Conservation (phyloP, 768 basidiomycete genomes). For the Coprinopsis sp. region DNA sequence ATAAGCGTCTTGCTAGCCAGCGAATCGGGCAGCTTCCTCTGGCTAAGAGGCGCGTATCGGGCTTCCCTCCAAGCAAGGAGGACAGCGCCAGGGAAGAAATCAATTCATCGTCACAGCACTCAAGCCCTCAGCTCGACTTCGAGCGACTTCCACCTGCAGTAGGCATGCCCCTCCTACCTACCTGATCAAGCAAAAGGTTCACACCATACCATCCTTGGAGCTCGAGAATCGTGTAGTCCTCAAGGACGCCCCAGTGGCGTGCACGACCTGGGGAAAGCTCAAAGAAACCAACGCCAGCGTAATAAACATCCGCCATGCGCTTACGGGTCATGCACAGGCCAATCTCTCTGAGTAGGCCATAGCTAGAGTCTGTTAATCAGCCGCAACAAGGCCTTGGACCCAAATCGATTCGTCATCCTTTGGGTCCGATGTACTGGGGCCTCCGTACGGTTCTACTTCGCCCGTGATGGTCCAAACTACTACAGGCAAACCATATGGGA, state of each 20-base stretch:
- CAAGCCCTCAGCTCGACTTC: no score
- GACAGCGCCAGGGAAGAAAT: no score
- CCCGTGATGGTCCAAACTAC: slow-evolving; percentile 78
- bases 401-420: slow-evolving; percentile 84
- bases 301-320: slow-evolving; percentile 97
- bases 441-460: slow-evolving; percentile 92
- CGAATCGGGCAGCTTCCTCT: no score
- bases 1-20: no score
- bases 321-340: slow-evolving; percentile 95
- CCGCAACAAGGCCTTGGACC: slow-evolving; percentile 87
- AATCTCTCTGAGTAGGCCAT: slow-evolving; percentile 39
- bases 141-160: no score
- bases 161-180: slow-evolving; percentile 14
- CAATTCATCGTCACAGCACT: no score
- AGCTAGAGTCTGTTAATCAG: slow-evolving; percentile 99
- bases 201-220: slow-evolving; percentile 65
- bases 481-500: slow-evolving; percentile 76
- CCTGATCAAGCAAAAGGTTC: slow-evolving; percentile 40
- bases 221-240: slow-evolving; percentile 77
- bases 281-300: slow-evolving; percentile 79
- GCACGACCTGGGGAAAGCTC: slow-evolving; percentile 93
- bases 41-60: no score
- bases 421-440: slow-evolving; percentile 91
- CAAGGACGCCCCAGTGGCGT: slow-evolving; percentile 81
- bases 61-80: no score